Base-by-base conservation (phyloP, 164 flowering plant species). In the Cinnamomum micranthum region DNA sequence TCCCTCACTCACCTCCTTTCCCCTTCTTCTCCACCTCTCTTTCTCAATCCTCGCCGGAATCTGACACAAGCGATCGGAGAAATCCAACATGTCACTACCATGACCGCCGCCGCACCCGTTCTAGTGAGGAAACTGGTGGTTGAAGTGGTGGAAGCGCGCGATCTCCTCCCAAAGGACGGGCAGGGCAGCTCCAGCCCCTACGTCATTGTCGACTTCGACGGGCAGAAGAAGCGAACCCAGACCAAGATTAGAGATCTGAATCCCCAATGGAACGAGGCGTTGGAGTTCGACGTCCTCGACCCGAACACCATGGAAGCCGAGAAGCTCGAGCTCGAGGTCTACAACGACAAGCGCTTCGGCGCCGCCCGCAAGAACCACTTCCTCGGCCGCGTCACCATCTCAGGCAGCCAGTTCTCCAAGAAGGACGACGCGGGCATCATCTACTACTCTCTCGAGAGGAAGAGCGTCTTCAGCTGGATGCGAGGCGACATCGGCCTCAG, bases 181-280 rank as follows among this genome's bases (percentile, higher is more conserved):
- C 92, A 89, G 77, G 99, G 99, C 2, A 93, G 95, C 86, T 92
- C 98, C 2, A 92, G 97, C 79, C 86, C 98, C 0, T 95, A 90
- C 73, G 97, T 91, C 23, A 78, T 92, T 2, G 93, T 75, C 0
- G 97, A 94, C 41, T 95, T 92, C 77, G 97, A 92, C 65, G 96
- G 95, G 9, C 95, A 95, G 80, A 79, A 84, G 62, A 85, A 84
- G 74, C 84, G 97, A 3, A 92, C 97, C 0, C 76, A 87, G 24
- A 90, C 99, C 0, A 80, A 68, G 68, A 79, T 67, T 35, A 77
- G 89, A 23, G 92, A 90, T 70, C 83, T 95, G 51, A 92, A 96
- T 71, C 99, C 98, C 2, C 82, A 74, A 73, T 96, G 98, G 99
- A 87, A 91, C 77, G 99, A 96, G 86, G 62, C 73, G 24, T 74